Base-by-base conservation (phyloP, 2,329 filamentous ascomycete genomes). In the Tolypocladium inflatum region DNA sequence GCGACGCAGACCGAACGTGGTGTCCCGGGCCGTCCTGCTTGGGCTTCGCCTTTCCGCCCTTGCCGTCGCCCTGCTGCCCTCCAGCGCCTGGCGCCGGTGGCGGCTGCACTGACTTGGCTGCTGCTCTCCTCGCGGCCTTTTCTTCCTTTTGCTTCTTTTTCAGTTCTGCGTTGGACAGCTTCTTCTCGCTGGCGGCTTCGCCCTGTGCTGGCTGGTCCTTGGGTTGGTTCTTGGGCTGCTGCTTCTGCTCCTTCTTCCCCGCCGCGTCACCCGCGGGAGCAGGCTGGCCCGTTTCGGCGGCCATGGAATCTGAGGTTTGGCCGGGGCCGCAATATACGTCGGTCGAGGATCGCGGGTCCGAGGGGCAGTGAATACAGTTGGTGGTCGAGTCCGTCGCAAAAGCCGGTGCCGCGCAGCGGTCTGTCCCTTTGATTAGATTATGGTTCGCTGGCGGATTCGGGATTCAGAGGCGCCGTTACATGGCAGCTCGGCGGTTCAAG, bases 61-160 rank as follows among this genome's bases (percentile, higher is more conserved):
- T 81, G n/a, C 69, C 71, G 52, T 78, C 76, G 43, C 66, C 65
- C 65, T 73, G 72, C 61, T 67, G 74, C 62, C 57, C 71, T 64
- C 56, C 72, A 64, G 62, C 60, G 35, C 73, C 68, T 13, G 74
- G 74, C 23, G 71, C 70, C 58, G 73, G 73, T 2, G 77, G 73
- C 37, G 69, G 69, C 61, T 81, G 81, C 4, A 79, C 77, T 37
- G 78, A 77, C 70, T 87, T 90, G 66, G 80, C 84, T 68, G 86
- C 86, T 54, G 89, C 90, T 76, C 93, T 83, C 61, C 90, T 82
- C 53, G 91, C 91, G 56, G 89, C 88, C 76, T 97, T 97, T 71
- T 97, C 93, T 38, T 90, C 92, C 72, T 96, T 93, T 61, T 88
- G 88, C 70, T 85, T 86, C 67, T 92, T 93, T 76, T 97, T 97